Percentiles rank a stretch among this genome's conserved stretches.
Conservation (phyloP, 1,284 basidiomycete genomes). For the Leccinum subrobustum region DNA sequence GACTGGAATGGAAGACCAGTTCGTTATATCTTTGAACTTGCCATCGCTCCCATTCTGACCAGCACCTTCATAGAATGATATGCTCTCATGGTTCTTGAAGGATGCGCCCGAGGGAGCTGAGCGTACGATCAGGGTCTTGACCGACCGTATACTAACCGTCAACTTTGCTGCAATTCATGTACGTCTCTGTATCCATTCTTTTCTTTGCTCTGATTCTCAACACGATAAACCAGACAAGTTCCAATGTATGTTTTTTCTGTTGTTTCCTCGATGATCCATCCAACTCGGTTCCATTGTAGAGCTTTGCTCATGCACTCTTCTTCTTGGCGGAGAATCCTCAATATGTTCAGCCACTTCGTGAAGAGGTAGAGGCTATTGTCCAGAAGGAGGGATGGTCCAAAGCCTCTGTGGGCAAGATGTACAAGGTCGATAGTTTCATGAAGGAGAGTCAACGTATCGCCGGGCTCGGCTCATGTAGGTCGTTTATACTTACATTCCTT, state of each 20-base stretch:
- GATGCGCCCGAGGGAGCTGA: slow-evolving; percentile 26
- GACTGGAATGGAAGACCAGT: too few relatives aligned
- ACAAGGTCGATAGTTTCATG: slow-evolving; percentile 47
- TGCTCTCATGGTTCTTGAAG: too few relatives aligned
- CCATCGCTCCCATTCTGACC: too few relatives aligned
- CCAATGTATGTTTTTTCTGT: background rate
- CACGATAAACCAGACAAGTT: slow-evolving; percentile 5
- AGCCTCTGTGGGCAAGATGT: slow-evolving; percentile 38
- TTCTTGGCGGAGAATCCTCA: slow-evolving; percentile 38
- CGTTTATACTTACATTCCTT: slow-evolving; percentile 9
- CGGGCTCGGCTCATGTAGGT: slow-evolving; percentile 23
- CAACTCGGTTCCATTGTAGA: slow-evolving; percentile 3
- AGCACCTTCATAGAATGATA: too few relatives aligned
- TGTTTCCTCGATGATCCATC: background rate
- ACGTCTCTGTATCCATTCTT: background rate
- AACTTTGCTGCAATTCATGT: slow-evolving; percentile 42
- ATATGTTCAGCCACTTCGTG: slow-evolving; percentile 21
- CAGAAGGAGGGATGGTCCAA: slow-evolving; percentile 45
- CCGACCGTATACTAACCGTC: slow-evolving; percentile 32
- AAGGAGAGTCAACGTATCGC: slow-evolving; percentile 40
- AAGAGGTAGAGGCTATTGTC: slow-evolving; percentile 42
- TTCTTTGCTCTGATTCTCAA: background rate
- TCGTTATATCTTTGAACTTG: too few relatives aligned
- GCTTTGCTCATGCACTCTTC: slow-evolving; percentile 37
- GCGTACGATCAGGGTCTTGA: slow-evolving; percentile 30